phyloP scores from a whole-genome alignment of 495 filamentous ascomycete species.

The Aspergillus sclerotioniger region DNA sequence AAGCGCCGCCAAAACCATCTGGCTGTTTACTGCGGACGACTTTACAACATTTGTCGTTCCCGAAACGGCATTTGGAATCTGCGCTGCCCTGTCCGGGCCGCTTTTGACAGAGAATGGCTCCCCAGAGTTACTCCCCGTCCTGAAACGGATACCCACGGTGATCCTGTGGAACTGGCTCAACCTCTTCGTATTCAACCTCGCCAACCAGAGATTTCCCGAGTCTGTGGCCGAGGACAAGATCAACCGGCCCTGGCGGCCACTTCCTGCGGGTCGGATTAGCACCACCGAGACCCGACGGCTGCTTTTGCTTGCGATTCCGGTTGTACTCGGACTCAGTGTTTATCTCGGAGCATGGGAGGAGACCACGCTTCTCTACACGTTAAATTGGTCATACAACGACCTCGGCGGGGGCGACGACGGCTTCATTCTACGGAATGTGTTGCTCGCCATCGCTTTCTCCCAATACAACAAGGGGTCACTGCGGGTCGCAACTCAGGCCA shows the following conservation, averaged over 20 bases:
- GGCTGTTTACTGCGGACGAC: conserved; percentile 39
- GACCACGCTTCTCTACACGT: conserved; percentile 20
- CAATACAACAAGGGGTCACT: conserved; percentile 31
- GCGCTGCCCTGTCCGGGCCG: conserved; percentile 26
- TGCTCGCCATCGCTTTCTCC: conserved; percentile 29
- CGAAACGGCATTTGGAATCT: conserved; percentile 35
- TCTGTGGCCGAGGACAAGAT: conserved; percentile 31
- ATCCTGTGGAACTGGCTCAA: conserved; percentile 33
- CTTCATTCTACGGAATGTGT: conserved; percentile 25
- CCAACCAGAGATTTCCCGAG: conserved; percentile 29
- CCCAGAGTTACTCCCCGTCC: conserved; percentile 1
- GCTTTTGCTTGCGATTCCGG: conserved; percentile 14
- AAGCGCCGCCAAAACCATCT: neutral
- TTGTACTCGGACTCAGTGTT: conserved; percentile 4
- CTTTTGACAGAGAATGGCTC: neutral
- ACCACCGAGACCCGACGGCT: conserved; percentile 16
- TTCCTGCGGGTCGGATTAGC: conserved; percentile 26
- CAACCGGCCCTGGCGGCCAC: conserved; percentile 41
- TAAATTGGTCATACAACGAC: conserved; percentile 37
- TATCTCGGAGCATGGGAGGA: conserved; percentile 20
- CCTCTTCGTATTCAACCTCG: conserved; percentile 31
- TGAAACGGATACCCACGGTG: conserved; percentile 17
- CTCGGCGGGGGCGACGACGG: conserved; percentile 25
- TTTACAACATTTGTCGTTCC: conserved; percentile 41
- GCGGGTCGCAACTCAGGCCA: conserved; percentile 20